A percentile compares a stretch with the other conserved stretches of the same genome.
These are phyloP conservation scores for Aspergillus sclerotiicarbonarius DNA, from an alignment of 495 filamentous ascomycete species.

Conservation along the genomic window DNA sequence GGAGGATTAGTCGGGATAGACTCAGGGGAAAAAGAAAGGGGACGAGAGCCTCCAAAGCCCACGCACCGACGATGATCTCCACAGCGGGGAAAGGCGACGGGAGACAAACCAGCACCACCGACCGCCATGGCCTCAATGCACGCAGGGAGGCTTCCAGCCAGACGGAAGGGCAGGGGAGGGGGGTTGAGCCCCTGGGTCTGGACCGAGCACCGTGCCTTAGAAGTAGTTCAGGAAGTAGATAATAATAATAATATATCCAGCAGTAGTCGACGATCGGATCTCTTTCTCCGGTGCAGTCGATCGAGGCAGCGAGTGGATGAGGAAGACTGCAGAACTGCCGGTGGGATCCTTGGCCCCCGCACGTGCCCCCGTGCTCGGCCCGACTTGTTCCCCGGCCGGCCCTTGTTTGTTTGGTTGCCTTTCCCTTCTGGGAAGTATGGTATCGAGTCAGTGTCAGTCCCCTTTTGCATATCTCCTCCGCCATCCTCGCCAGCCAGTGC, in stretches of 20 bases:
- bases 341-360: conserved; percentile 12
- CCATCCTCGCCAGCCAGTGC: not conserved
- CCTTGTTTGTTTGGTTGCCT: conserved; percentile 26
- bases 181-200: not conserved
- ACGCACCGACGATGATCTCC: conserved; percentile 24
- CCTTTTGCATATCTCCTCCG: not conserved
- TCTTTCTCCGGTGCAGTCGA: not conserved
- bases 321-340: not conserved
- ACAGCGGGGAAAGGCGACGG: conserved; percentile 28
- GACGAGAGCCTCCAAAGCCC: conserved; percentile 10
- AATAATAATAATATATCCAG: not conserved
- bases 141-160: not conserved
- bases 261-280: too few species aligned
- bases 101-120: not conserved
- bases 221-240: not conserved
- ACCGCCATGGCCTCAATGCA: not conserved
- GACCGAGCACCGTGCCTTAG: not conserved
- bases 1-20: conserved; percentile 6
- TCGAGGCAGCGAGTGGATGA: not conserved
- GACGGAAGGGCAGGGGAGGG: not conserved
- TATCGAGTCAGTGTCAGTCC: not conserved
- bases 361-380: conserved; percentile 29
- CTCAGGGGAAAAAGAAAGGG: conserved; percentile 16
- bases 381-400: conserved; percentile 27
- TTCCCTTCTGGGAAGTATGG: conserved; percentile 19